Base-by-base conservation (phyloP, 345 rosid genomes). In the Camelina laxa region DNA sequence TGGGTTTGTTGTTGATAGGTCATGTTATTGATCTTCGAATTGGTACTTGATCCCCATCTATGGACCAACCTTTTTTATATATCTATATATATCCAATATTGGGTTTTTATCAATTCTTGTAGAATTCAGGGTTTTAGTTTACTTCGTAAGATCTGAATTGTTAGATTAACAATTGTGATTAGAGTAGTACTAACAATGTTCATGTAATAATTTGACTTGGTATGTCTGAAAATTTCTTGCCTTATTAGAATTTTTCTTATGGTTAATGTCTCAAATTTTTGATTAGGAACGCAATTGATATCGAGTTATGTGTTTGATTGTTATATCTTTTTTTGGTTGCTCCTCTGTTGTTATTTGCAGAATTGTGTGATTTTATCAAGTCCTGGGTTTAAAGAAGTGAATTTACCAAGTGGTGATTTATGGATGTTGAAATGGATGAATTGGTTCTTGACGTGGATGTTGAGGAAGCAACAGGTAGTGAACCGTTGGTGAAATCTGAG, bases 341-440 rank as follows among this genome's bases (percentile, higher is more conserved):
- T 21, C 9, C 6, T 2, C 10, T 49, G 7, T 42, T 56, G 3
- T 35, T 15, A 11, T 59, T 59, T 48, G 42, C 59, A 48, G 79
- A 51, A 63, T 54, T 31, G 73, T 59, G 55, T 72, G 20, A 16
- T 21, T 50, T 39, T 13, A 30, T 65, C 62, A 65, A 58, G 39
- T 41, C 41, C 44, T 47, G 66, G 30, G 72, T 65, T 64, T 57
- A 65, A 56, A 30, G 20, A 56, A 70, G 65, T 80, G 69, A 80
- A 79, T 4, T 15, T 7, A 7, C 4, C 15, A 51, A 50, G 51
- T 50, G 50, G 50, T 42, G 50, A 64, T 61, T 67, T 53, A 89
- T 91, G 94, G 91, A 91, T 71, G 72, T 82, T 65, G 74, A 85
- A 80, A 57, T 73, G 57, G 82, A 80, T 73, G 75, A 80, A 33